Evolutionary conservation across 495 filamentous ascomycete genomes (phyloP).

Genomic region (Penicillium maclennaniae): DNA sequence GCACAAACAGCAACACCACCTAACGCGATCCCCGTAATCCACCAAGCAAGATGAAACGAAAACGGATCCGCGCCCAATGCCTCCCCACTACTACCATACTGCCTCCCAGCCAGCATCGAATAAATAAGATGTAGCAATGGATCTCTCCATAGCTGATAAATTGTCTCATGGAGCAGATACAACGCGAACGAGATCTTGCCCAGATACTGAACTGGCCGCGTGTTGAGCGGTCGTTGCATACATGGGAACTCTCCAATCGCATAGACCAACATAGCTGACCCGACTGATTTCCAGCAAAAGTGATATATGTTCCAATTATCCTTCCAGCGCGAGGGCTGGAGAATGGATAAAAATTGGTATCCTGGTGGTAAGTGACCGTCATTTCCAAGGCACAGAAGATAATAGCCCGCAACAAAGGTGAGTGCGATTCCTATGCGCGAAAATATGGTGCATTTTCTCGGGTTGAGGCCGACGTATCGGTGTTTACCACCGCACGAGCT

Average conservation of each 20-base stretch:
- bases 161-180: constrained; percentile 20
- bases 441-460: not conserved
- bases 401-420: constrained; percentile 15
- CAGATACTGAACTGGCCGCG: constrained; percentile 21
- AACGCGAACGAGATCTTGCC: constrained; percentile 32
- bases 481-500: not conserved
- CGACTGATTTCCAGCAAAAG: constrained; percentile 21
- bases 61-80: constrained; percentile 31
- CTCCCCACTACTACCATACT: constrained; percentile 30
- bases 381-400: constrained; percentile 26
- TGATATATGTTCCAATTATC: constrained; percentile 20
- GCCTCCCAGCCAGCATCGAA: constrained; percentile 20
- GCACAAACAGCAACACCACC: constrained; percentile 37
- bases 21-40: constrained; percentile 31
- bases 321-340: constrained; percentile 21
- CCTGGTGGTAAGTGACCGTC: constrained; percentile 21
- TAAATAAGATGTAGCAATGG: constrained; percentile 41
- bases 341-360: constrained; percentile 17
- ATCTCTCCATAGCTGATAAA: constrained; percentile 22
- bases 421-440: constrained; percentile 5
- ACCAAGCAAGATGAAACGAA: constrained; percentile 36
- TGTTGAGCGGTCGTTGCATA: constrained; percentile 17
- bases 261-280: constrained; percentile 20
- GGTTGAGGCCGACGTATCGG: no score
- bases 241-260: constrained; percentile 18